These are phyloP conservation scores for Saccharomyces jurei DNA, from an alignment of 805 yeast genomes.

Conservation along the genomic window DNA sequence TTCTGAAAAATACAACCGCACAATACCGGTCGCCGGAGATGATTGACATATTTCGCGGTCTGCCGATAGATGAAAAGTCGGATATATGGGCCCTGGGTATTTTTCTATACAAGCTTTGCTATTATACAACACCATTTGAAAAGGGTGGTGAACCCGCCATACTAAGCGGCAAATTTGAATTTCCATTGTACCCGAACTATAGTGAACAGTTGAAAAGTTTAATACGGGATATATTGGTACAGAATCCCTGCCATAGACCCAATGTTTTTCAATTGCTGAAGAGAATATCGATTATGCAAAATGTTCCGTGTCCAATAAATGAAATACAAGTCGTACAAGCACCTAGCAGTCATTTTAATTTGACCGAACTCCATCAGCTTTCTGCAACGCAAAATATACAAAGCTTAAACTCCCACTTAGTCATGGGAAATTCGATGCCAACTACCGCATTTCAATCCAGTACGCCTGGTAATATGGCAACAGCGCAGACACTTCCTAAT, in stretches of 20 bases:
- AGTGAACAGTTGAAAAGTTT: slow-evolving; percentile 56
- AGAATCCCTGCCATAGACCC: slow-evolving; percentile 66
- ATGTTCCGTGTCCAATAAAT: slow-evolving; percentile 36
- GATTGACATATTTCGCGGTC: slow-evolving; percentile 61
- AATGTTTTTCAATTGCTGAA: slow-evolving; percentile 63
- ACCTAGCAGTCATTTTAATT: neutral
- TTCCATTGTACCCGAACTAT: slow-evolving; percentile 49
- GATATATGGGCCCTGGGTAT: slow-evolving; percentile 85
- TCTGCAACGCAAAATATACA: neutral
- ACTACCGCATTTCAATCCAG: neutral
- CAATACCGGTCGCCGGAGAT: slow-evolving; percentile 82
- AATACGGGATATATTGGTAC: slow-evolving; percentile 52
- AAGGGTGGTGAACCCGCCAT: slow-evolving; percentile 55
- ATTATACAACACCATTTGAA: slow-evolving; percentile 79
- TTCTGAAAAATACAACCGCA: slow-evolving; percentile 74
- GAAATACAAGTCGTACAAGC: slow-evolving; percentile 4
- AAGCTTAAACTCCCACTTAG: neutral
- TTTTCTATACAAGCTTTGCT: slow-evolving; percentile 67
- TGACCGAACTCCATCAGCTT: neutral
- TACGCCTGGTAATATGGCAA: neutral
- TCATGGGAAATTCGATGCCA: neutral
- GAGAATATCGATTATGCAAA: slow-evolving; percentile 57
- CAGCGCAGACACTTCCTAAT: neutral
- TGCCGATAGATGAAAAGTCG: slow-evolving; percentile 71
- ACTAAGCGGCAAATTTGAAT: slow-evolving; percentile 44